Evolutionary conservation across 2,329 filamentous ascomycete species (phyloP).

Genomic region (Pseudocercospora musae): DNA sequence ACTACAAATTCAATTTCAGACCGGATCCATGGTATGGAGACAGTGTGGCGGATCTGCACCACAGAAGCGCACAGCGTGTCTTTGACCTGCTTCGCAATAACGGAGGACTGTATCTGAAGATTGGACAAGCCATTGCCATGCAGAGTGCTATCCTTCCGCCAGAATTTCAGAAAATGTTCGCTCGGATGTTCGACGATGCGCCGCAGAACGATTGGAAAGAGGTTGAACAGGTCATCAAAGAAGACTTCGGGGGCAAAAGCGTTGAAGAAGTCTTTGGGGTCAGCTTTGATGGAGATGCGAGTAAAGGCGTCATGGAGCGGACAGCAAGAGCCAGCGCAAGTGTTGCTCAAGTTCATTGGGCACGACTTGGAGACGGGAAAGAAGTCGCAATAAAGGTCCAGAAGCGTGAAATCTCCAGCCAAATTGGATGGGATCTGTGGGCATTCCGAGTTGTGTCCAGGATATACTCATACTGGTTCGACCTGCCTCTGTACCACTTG

Average conservation of each 20-base stretch:
- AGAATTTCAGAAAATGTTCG: slow-evolving; percentile 95
- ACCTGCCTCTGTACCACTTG: slow-evolving; percentile 85
- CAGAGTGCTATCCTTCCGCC: slow-evolving; percentile 90
- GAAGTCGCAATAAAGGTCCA: slow-evolving; percentile 96
- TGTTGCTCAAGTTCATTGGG: slow-evolving; percentile 97
- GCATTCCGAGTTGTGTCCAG: slow-evolving; percentile 85
- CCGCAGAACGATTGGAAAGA: slow-evolving; percentile 87
- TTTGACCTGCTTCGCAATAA: slow-evolving; percentile 80
- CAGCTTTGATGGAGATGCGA: slow-evolving; percentile 58
- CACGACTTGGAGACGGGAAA: slow-evolving; percentile 74
- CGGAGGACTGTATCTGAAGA: slow-evolving; percentile 93
- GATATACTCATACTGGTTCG: slow-evolving; percentile 83
- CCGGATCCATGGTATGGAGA: slow-evolving; percentile 70
- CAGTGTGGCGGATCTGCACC: slow-evolving; percentile 73
- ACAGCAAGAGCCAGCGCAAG: slow-evolving; percentile 77
- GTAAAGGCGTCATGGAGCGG: slow-evolving; percentile 65
- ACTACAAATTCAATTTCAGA: slow-evolving; percentile 97
- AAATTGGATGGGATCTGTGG: slow-evolving; percentile 94
- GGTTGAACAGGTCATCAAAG: slow-evolving; percentile 76
- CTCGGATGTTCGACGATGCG: slow-evolving; percentile 95
- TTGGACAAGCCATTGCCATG: slow-evolving; percentile 97
- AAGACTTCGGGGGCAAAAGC: slow-evolving; percentile 81
- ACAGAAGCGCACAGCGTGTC: slow-evolving; percentile 76
- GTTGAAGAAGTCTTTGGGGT: slow-evolving; percentile 91
- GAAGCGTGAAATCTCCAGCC: slow-evolving; percentile 86